Evolutionary conservation across 139 green algal species (phyloP), one percentile per base, ranked within the genome.

Genomic region (Micromonas pusilla): DNA sequence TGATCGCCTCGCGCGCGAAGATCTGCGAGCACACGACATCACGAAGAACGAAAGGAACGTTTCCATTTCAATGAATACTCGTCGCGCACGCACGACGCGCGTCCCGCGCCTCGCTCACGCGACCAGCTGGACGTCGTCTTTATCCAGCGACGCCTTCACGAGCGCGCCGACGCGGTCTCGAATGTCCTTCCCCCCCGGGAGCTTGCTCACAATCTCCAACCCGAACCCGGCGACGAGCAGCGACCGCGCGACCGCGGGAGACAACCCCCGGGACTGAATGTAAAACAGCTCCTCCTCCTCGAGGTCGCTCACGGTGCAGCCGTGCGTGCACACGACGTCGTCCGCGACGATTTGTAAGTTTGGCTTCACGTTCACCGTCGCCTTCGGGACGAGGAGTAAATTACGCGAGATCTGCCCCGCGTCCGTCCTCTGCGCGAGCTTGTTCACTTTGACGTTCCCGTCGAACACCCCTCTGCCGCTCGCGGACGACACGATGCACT

Each of bases 311-410:
- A 99, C 89, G 0, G 95, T 86, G 70, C 90, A 96, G 62, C 96
- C 96, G 85, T 99, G 96, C 2, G 95, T 97, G 91, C 95, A 98
- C 86, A 96, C 96, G 21, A 99, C 96, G 83, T 99, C 94, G 80
- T 99, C 96, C 2, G 96, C 96, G 25, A 98, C 87, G 82, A 99
- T 99, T 83, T 93, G 90, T 68, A 99, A 85, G 86, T 99, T 99
- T 66, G 95, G 95, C 87, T 97, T 97, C 2, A 97, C 92, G 78
- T 98, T 97, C 63, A 99, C 91, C 33, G 92, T 97, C 4, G 93
- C 96, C 3, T 89, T 86, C 0, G 92, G 91, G 25, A 89, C 90
- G 28, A 99, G 86, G 80, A 99, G 89, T 77, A 99, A 88, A 83
- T 96, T 98, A 57, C 96, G 87, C 66, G 84, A 92, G 26, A 99